Evolutionary conservation across 306 rosid genomes (phyloP).

Genomic region (Crotalaria pallida): DNA sequence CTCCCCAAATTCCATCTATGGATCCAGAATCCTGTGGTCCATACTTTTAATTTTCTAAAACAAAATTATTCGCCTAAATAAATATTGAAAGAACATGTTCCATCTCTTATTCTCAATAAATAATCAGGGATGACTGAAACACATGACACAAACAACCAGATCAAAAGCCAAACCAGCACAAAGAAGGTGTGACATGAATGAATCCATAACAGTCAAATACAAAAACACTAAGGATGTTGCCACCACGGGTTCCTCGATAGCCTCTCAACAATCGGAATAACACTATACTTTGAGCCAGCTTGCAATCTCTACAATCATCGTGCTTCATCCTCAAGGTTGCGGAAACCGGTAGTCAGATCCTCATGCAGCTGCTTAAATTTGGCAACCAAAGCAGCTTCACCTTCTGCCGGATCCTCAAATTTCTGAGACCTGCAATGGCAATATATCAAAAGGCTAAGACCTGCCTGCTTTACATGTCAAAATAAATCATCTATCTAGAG

Average conservation of each 20-base stretch:
- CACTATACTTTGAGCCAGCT: constrained; percentile 11
- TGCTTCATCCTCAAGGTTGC: constrained; percentile 94
- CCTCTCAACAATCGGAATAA: constrained; percentile 29
- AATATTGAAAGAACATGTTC: constrained; percentile 29
- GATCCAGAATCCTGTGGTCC: constrained; percentile 10
- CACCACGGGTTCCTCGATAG: constrained; percentile 18
- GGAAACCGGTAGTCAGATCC: constrained; percentile 89
- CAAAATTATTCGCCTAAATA: constrained; percentile 43
- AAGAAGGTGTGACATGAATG: constrained; percentile 32
- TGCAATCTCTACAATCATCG: constrained; percentile 50
- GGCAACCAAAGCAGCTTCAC: constrained; percentile 70
- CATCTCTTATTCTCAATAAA: constrained; percentile 43
- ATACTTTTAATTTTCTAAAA: constrained; percentile 25
- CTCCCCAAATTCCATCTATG: constrained; percentile 10
- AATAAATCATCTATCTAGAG: neutral
- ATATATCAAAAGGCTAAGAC: constrained; percentile 17
- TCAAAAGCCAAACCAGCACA: constrained; percentile 33
- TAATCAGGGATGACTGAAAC: constrained; percentile 24
- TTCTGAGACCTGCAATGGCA: constrained; percentile 78
- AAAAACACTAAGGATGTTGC: constrained; percentile 12
- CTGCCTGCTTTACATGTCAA: constrained; percentile 14
- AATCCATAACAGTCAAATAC: constrained; percentile 27
- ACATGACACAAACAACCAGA: constrained; percentile 37
- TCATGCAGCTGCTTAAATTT: constrained; percentile 82
- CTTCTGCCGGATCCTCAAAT: constrained; percentile 99